Evolutionary conservation across 2,329 filamentous ascomycete species (phyloP).

Genomic region (Hymenoscyphus scutula): DNA sequence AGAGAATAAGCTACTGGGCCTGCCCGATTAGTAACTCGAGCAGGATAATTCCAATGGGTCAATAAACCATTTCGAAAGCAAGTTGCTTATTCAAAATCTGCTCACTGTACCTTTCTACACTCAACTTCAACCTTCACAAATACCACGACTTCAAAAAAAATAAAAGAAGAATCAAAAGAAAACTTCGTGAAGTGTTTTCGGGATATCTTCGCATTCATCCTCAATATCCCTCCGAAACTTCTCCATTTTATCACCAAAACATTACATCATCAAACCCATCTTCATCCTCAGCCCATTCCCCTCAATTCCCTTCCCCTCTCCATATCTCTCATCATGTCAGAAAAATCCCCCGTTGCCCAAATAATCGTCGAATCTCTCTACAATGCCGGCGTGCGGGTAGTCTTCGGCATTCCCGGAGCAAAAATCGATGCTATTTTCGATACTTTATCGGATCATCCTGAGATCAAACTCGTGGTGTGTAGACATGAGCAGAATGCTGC

Average conservation of each 20-base stretch:
- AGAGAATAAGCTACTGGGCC: not conserved
- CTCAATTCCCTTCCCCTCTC: not conserved
- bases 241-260: not conserved
- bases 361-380: slow-evolving; percentile 23
- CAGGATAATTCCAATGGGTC: not conserved
- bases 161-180: not conserved
- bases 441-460: slow-evolving; percentile 44
- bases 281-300: not conserved
- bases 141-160: not conserved
- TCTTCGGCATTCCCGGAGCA: slow-evolving; percentile 49
- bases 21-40: slow-evolving; percentile 5
- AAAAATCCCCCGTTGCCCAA: slow-evolving; percentile 2
- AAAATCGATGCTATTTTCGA: slow-evolving; percentile 50
- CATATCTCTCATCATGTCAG: not conserved
- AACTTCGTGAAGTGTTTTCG: not conserved
- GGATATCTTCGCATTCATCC: not conserved
- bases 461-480: slow-evolving; percentile 47
- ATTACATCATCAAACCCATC: not conserved
- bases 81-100: not conserved
- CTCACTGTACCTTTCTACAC: not conserved
- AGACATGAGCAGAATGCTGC: slow-evolving; percentile 51
- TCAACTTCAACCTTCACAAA: not conserved
- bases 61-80: not conserved
- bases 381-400: slow-evolving; percentile 43
- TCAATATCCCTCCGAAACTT: not conserved